These are phyloP conservation scores for Diaporthe australafricana DNA, from an alignment of 2,329 filamentous ascomycete genomes.

Conservation along the genomic window DNA sequence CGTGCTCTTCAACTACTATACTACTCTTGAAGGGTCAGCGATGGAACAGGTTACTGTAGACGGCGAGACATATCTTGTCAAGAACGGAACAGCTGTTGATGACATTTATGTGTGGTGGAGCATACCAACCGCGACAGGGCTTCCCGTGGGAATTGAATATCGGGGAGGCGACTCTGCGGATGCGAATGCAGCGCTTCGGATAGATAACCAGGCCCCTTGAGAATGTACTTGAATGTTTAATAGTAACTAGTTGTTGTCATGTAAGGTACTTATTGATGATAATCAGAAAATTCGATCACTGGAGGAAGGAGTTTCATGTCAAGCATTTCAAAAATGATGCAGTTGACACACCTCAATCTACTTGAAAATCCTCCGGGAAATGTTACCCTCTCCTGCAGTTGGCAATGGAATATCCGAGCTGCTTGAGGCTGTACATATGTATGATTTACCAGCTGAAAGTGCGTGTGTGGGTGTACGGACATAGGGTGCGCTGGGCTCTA, in stretches of 20 bases:
- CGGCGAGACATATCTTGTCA: not conserved
- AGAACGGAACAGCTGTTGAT: not conserved
- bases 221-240: not conserved
- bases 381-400: no score
- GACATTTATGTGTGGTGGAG: slow-evolving; percentile 20
- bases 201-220: not conserved
- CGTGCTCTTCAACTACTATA: slow-evolving; percentile 21
- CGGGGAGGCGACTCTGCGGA: not conserved
- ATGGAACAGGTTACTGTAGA: slow-evolving; percentile 7
- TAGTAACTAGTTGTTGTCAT: not conserved
- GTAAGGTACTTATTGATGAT: not conserved
- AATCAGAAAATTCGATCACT: not conserved
- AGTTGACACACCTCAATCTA: no score
- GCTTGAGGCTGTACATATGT: no score
- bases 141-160: not conserved
- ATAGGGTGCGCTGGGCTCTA: no score
- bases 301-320: no score
- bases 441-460: no score
- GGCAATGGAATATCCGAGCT: no score
- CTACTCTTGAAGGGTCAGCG: not conserved
- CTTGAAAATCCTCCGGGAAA: no score
- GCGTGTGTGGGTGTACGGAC: no score
- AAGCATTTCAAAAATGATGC: no score
- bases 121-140: not conserved
- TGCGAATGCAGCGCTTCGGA: slow-evolving; percentile 10